A percentile compares a stretch with the other conserved stretches of the same genome.
Evolutionary conservation across 139 green algal genomes (phyloP).

Genomic region (Chlamydomonas sp.): DNA sequence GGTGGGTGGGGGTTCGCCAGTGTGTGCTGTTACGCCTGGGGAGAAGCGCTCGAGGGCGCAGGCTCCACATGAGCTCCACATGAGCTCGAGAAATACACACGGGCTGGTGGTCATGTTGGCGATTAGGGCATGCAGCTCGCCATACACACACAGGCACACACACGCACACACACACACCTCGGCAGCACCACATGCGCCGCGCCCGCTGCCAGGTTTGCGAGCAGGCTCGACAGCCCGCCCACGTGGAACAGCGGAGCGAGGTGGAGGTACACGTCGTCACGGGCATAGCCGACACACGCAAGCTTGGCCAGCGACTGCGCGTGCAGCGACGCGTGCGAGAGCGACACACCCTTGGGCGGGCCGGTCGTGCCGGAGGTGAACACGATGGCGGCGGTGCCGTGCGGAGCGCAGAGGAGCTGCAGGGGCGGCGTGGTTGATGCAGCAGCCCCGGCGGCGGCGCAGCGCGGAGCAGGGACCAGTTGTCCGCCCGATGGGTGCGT

Average conservation of each 20-base stretch:
- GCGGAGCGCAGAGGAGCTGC: conserved; percentile 26
- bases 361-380: conserved; percentile 46
- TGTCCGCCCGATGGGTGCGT: background rate
- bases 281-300: conserved; percentile 45
- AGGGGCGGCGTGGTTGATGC: conserved; percentile 14
- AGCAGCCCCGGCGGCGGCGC: background rate
- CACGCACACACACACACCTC: too few species aligned
- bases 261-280: conserved; percentile 78
- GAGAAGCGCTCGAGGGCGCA: too few species aligned
- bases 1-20: too few species aligned
- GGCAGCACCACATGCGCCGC: conserved; percentile 52
- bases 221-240: conserved; percentile 66
- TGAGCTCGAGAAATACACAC: too few species aligned
- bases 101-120: too few species aligned
- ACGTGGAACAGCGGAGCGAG: conserved; percentile 83
- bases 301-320: conserved; percentile 74
- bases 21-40: too few species aligned
- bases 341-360: conserved; percentile 51
- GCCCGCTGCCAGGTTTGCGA: conserved; percentile 67
- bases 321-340: conserved; percentile 55
- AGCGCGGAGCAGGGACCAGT: background rate
- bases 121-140: too few species aligned
- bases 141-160: too few species aligned
- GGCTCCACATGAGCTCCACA: too few species aligned
- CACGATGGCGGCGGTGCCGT: conserved; percentile 29